Base-by-base conservation (phyloP, 2,329 filamentous ascomycete genomes). In the Diaporthe caulivora region DNA sequence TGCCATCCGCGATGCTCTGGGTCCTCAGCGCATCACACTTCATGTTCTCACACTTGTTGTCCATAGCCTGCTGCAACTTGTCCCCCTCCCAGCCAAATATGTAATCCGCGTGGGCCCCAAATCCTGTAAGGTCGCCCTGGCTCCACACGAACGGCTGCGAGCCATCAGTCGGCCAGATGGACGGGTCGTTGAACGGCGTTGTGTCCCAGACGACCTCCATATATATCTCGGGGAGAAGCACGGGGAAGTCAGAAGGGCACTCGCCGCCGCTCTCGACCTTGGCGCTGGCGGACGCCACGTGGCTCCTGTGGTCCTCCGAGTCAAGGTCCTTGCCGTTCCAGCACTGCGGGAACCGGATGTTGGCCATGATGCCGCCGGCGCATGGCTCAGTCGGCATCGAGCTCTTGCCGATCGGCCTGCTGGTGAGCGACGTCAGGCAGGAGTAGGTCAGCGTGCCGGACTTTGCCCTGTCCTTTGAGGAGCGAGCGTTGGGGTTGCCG, bases 311-410 rank as follows among this genome's bases (percentile, higher is more conserved):
- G 78, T 89, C 83, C 0, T 81, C 72, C 5, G 83, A 80, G 78
- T 88, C 87, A 65, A 87, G 77, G 76, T 88, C 83, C 58, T 82
- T 81, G 57, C 87, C 87, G 75, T 90, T 83, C 87, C 87, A 90
- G 82, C 87, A 89, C 17, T 81, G 83, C 24, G 85, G 86, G 80
- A 87, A 86, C 7, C 84, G 83, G 75, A 84, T 82, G 67, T 85
- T 85, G 57, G 84, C 81, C 80, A 85, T 82, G 67, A 83, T 83
- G 4, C 81, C 81, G 4, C 78, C 78, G 26, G 77, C 76, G 76
- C 81, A 83, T 2, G 78, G 75, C 77, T 77, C 79, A 71, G 78
- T 80, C 5, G 84, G 84, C 76, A 86, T 81, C 69, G 80, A 77
- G 1, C 82, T 83, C 78, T 84, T 84, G 55, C 80, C 81, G 15